Percentiles rank a stretch among this genome's conserved stretches.
These are phyloP conservation scores for Verticillium klebahnii DNA, from an alignment of 2,329 filamentous ascomycete genomes.

Conservation along the genomic window DNA sequence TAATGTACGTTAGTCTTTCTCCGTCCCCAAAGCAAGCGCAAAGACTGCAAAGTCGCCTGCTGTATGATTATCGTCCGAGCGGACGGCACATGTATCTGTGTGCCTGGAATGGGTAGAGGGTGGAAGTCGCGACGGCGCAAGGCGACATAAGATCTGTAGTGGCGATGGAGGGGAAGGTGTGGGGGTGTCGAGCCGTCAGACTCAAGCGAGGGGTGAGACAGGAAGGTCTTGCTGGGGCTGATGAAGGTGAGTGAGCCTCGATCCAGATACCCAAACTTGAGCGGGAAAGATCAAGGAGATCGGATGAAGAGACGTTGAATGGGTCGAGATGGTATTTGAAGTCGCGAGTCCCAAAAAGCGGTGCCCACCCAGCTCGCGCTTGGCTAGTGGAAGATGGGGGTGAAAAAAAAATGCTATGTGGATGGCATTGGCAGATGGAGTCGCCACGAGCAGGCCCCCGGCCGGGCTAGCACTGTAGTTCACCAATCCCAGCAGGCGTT, in stretches of 20 bases:
- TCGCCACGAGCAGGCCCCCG: neutral
- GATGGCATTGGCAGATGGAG: neutral
- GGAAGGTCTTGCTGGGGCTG: neutral
- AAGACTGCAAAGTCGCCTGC: constrained; percentile 7
- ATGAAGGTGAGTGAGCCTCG: neutral
- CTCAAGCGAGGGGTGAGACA: neutral
- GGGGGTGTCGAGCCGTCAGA: neutral
- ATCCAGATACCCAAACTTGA: neutral
- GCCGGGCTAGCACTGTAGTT: neutral
- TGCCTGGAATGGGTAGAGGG: constrained; percentile 2
- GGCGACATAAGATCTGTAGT: neutral
- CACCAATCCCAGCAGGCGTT: neutral
- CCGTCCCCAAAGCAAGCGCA: constrained; percentile 4
- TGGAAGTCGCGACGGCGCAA: neutral
- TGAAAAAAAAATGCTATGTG: constrained; percentile 4
- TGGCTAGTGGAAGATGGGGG: neutral
- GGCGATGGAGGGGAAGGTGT: neutral
- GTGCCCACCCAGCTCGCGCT: neutral
- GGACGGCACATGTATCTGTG: constrained; percentile 4
- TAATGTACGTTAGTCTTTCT: constrained; percentile 4
- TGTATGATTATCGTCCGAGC: constrained; percentile 1
- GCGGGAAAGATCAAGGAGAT: neutral
- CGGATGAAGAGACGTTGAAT: neutral
- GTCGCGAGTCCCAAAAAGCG: neutral
- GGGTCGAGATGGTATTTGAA: neutral